Conservation (phyloP, 2,329 filamentous ascomycete genomes). For the Paramyrothecium sp. region DNA sequence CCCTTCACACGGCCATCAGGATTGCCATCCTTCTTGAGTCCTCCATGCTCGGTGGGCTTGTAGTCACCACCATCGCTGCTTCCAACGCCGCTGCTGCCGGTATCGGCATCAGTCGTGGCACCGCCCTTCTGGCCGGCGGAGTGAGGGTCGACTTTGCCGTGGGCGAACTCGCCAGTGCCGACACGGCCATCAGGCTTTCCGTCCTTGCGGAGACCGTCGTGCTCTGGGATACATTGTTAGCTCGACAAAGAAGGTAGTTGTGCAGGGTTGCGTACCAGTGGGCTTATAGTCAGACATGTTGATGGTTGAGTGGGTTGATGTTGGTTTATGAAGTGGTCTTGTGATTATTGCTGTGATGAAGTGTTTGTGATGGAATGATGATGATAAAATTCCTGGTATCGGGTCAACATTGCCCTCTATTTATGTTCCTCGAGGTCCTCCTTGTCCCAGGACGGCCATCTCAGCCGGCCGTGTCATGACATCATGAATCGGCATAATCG, state of each 20-base stretch:
- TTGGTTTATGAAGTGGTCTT: background rate
- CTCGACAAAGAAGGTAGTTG: background rate
- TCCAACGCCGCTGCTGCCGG: background rate
- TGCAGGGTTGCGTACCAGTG: background rate
- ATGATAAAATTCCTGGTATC: background rate
- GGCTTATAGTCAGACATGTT: constrained; percentile 2
- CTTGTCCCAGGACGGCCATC: background rate
- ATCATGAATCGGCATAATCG: background rate
- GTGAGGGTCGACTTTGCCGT: constrained; percentile 18
- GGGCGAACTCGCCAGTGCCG: constrained; percentile 17
- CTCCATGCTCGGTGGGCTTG: constrained; percentile 1
- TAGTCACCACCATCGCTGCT: background rate
- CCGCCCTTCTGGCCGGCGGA: constrained; percentile 14
- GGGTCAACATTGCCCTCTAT: background rate
- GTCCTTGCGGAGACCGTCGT: constrained; percentile 18
- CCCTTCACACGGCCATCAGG: constrained; percentile 1
- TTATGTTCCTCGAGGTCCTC: background rate
- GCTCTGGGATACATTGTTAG: constrained; percentile 7
- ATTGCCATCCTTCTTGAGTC: background rate
- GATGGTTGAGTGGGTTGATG: background rate
- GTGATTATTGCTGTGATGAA: background rate
- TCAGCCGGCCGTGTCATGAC: background rate
- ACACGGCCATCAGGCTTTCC: constrained; percentile 16
- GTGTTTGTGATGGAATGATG: background rate
- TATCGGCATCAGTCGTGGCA: constrained; percentile 8